A percentile compares a stretch with the other conserved stretches of the same genome.
phyloP scores from a whole-genome alignment of 768 basidiomycete species.

The Mycena crocata region DNA sequence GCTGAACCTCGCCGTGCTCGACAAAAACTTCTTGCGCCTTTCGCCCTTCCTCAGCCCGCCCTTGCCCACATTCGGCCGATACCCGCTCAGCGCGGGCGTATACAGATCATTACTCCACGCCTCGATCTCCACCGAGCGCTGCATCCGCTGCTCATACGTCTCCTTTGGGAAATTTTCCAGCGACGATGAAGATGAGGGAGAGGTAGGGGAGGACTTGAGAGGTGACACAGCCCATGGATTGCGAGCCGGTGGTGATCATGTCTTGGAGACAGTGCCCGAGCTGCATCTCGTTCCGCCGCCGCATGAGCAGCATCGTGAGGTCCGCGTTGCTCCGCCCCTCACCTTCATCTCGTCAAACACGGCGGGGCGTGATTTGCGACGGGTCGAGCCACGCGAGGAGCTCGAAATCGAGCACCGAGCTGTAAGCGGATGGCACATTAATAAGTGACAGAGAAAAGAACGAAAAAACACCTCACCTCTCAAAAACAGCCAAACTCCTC shows the following conservation, averaged over 20 bases:
- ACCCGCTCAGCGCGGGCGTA: conserved; percentile 88
- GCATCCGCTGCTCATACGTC: conserved; percentile 92
- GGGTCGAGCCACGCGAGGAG: conserved; percentile 88
- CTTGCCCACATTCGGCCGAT: conserved; percentile 90
- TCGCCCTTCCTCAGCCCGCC: conserved; percentile 64
- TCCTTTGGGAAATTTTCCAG: conserved; percentile 94
- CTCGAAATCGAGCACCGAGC: conserved; percentile 88
- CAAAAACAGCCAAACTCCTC: conserved; percentile 93
- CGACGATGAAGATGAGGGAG: conserved; percentile 96
- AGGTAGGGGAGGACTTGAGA: conserved; percentile 92
- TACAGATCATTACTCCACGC: conserved; percentile 98
- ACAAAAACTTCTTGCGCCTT: conserved; percentile 71
- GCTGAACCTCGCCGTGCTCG: conserved; percentile 81
- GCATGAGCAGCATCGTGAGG: conserved; percentile 86
- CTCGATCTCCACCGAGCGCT: conserved; percentile 91
- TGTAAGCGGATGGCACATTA: conserved; percentile 42
- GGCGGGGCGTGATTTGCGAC: conserved; percentile 78
- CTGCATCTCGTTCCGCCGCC: conserved; percentile 71
- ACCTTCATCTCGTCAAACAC: conserved; percentile 85
- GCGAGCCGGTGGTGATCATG: conserved; percentile 87
- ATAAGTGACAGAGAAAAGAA: background rate
- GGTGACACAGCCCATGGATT: conserved; percentile 95
- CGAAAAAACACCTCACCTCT: conserved; percentile 72
- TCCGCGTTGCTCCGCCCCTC: conserved; percentile 83
- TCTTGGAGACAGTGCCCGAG: conserved; percentile 89